Conservation (phyloP, 2,329 filamentous ascomycete species). For the Gnomoniopsis sp. region DNA sequence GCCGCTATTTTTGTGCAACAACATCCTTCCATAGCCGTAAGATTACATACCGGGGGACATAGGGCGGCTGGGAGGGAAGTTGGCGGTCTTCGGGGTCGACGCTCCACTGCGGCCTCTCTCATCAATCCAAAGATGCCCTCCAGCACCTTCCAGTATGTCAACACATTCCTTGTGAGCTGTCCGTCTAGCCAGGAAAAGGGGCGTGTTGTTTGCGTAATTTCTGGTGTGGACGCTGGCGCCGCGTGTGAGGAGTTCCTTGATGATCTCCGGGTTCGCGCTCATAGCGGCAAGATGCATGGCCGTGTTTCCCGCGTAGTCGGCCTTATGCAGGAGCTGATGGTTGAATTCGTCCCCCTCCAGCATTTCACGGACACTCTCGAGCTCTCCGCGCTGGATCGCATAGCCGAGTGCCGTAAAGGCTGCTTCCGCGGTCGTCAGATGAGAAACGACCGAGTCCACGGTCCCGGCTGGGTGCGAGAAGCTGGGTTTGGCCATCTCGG, state of each 20-base stretch:
- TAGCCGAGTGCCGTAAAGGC: conserved; percentile 76
- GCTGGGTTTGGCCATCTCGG: conserved; percentile 66
- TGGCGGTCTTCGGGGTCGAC: conserved; percentile 8
- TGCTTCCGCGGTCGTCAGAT: conserved; percentile 49
- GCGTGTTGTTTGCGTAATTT: conserved; percentile 63
- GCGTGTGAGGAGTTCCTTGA: conserved; percentile 55
- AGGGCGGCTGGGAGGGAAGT: conserved; percentile 12
- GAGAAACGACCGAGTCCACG: conserved; percentile 38
- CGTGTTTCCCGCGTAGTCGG: conserved; percentile 81
- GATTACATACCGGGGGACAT: conserved; percentile 15
- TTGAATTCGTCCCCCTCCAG: conserved; percentile 59
- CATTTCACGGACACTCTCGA: conserved; percentile 62
- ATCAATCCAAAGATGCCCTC: conserved; percentile 56
- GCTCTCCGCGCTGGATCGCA: conserved; percentile 70
- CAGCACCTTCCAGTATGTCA: conserved; percentile 52
- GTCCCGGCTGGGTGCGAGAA: conserved; percentile 70
- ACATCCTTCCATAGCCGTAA: background rate
- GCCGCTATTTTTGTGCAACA: background rate
- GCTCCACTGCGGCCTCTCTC: conserved; percentile 30
- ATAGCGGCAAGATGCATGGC: conserved; percentile 57
- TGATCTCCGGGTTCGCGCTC: conserved; percentile 49
- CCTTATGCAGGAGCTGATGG: conserved; percentile 62
- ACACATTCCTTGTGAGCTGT: conserved; percentile 53
- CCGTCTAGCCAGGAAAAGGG: conserved; percentile 60
- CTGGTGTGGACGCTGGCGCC: conserved; percentile 66